These are phyloP conservation scores for Diplosphaera chodatii DNA, from an alignment of 139 green algal species.

Conservation along the genomic window DNA sequence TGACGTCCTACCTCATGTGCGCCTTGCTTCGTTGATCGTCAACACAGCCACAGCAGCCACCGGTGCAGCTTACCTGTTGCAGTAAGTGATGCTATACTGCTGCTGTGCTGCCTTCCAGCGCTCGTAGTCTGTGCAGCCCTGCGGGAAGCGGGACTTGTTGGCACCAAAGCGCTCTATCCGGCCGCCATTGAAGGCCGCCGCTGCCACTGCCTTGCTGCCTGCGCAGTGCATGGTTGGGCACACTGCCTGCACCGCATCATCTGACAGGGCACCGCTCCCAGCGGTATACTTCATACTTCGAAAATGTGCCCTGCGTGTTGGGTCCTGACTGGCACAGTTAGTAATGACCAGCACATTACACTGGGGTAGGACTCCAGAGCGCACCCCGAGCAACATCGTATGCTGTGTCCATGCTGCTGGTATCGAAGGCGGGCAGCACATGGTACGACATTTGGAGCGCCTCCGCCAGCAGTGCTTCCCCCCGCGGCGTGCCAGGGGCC, in stretches of 20 bases:
- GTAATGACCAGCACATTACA: too few relatives aligned
- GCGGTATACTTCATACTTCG: too few relatives aligned
- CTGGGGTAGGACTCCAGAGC: too few relatives aligned
- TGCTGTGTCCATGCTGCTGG: slow-evolving; percentile 5
- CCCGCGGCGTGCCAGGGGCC: not conserved
- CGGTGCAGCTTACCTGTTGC: not conserved
- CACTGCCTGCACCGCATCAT: too few relatives aligned
- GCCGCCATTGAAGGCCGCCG: not conserved
- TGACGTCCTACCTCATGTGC: too few relatives aligned
- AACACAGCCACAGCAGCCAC: too few relatives aligned
- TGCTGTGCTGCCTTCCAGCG: slow-evolving; percentile 19
- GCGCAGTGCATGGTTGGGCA: slow-evolving; percentile 3
- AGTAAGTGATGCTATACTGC: not conserved
- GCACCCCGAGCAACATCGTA: slow-evolving; percentile 10
- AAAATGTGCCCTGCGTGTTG: too few relatives aligned
- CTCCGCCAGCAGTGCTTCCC: not conserved
- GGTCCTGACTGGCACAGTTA: too few relatives aligned
- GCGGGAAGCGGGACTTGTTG: slow-evolving; percentile 15
- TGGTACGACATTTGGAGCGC: slow-evolving; percentile 5
- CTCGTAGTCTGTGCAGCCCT: slow-evolving; percentile 24
- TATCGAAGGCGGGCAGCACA: slow-evolving; percentile 33
- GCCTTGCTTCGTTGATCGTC: too few relatives aligned
- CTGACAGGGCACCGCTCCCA: too few relatives aligned
- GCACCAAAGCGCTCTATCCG: slow-evolving; percentile 21
- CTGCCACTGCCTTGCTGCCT: slow-evolving; percentile 1